Conservation (phyloP, 2,329 filamentous ascomycete genomes). For the Neofusicoccum laricinum region DNA sequence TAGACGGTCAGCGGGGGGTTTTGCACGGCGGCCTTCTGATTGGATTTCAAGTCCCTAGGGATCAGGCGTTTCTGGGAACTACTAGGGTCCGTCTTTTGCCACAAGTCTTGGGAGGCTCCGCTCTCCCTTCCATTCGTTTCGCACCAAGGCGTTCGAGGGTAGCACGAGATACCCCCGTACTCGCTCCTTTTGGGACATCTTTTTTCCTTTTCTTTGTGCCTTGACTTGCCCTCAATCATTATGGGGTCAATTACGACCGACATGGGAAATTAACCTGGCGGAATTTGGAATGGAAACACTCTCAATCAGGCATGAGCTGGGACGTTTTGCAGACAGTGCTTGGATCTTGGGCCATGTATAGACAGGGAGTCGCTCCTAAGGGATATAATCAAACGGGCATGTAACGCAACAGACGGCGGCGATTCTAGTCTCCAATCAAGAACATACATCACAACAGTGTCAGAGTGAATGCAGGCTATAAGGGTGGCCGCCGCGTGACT, state of each 20-base stretch:
- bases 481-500: neutral
- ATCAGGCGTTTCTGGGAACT: neutral
- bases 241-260: neutral
- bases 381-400: neutral
- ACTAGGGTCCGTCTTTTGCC: neutral
- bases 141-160: conserved; percentile 4
- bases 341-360: conserved; percentile 4
- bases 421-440: neutral
- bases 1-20: neutral
- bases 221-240: neutral
- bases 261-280: neutral
- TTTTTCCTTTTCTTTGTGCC: conserved; percentile 1
- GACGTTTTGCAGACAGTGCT: neutral
- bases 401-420: neutral
- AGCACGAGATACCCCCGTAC: neutral
- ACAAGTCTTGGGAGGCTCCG: neutral
- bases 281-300: neutral
- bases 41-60: neutral
- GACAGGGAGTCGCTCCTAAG: neutral
- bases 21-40: neutral
- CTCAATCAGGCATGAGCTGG: neutral
- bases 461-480: neutral
- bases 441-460: neutral
- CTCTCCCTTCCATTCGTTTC: conserved; percentile 4
- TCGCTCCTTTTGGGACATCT: neutral